Conservation (phyloP, 805 yeast species). For the Middelhovenomyces tepae region DNA sequence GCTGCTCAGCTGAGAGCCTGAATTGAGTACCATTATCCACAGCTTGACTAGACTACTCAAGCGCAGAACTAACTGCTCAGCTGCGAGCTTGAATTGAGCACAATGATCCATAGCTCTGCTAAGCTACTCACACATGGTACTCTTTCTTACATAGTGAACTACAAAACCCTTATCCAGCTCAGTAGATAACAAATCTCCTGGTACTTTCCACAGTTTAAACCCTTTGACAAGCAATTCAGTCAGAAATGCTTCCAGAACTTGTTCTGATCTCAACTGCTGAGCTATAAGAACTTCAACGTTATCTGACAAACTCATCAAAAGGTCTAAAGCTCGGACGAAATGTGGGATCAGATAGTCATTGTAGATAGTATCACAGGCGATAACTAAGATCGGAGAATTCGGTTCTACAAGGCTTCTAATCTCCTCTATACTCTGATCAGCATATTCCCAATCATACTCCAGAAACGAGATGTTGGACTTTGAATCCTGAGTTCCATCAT, state of each 20-base stretch:
- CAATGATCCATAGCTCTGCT: too few relatives aligned
- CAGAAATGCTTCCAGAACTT: constrained; percentile 41
- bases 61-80: too few relatives aligned
- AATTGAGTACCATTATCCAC: too few relatives aligned
- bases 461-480: constrained; percentile 30
- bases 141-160: constrained; percentile 10
- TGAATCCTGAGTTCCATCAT: constrained; percentile 1
- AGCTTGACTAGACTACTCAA: too few relatives aligned
- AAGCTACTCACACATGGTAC: too few relatives aligned
- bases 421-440: constrained; percentile 28
- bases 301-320: not conserved
- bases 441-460: constrained; percentile 56
- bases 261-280: constrained; percentile 47
- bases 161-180: constrained; percentile 13
- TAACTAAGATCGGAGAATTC: constrained; percentile 31
- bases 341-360: constrained; percentile 49
- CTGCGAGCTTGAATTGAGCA: too few relatives aligned
- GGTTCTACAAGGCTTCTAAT: constrained; percentile 14
- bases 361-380: constrained; percentile 61
- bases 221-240: constrained; percentile 22
- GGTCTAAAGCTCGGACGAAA: constrained; percentile 37
- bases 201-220: constrained; percentile 23
- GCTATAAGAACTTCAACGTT: constrained; percentile 34
- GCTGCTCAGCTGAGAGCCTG: too few relatives aligned
- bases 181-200: constrained; percentile 7